These are phyloP conservation scores for Fusarium abutilonis DNA, from an alignment of 2,329 filamentous ascomycete genomes.

Conservation along the genomic window DNA sequence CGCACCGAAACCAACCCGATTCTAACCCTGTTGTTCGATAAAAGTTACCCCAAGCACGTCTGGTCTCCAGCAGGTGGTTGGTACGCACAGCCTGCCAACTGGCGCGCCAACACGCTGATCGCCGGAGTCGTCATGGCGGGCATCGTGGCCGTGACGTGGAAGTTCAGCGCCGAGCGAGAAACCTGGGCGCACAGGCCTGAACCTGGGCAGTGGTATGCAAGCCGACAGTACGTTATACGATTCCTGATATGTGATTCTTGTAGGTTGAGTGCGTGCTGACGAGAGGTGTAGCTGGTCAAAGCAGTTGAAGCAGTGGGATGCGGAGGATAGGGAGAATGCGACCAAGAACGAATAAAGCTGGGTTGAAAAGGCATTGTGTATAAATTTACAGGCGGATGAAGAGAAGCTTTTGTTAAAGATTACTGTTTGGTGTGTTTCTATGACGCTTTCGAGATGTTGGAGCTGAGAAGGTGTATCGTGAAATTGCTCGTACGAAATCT, in stretches of 20 bases:
- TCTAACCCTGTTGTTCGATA: conserved; percentile 21
- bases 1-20: conserved; percentile 24
- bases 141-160: conserved; percentile 74
- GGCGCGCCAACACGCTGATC: conserved; percentile 89
- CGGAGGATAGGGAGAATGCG: conserved; percentile 52
- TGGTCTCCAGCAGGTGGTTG: conserved; percentile 98
- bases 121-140: conserved; percentile 75
- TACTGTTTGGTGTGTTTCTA: neutral
- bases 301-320: conserved; percentile 58
- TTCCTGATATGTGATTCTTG: neutral
- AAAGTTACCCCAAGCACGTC: conserved; percentile 96
- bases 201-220: conserved; percentile 80
- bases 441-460: neutral
- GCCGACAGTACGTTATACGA: conserved; percentile 75
- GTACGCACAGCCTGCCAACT: conserved; percentile 95
- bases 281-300: conserved; percentile 55
- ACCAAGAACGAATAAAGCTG: conserved; percentile 43
- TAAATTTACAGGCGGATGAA: conserved; percentile 39
- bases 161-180: conserved; percentile 78
- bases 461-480: neutral
- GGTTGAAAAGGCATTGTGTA: conserved; percentile 36
- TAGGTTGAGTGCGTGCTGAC: conserved; percentile 34
- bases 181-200: conserved; percentile 79
- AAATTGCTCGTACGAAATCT: neutral
- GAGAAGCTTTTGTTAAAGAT: conserved; percentile 22